A percentile compares a stretch with the other conserved stretches of the same genome.
Conservation (phyloP, 2,329 filamentous ascomycete species). For the Diaporthe sp. region DNA sequence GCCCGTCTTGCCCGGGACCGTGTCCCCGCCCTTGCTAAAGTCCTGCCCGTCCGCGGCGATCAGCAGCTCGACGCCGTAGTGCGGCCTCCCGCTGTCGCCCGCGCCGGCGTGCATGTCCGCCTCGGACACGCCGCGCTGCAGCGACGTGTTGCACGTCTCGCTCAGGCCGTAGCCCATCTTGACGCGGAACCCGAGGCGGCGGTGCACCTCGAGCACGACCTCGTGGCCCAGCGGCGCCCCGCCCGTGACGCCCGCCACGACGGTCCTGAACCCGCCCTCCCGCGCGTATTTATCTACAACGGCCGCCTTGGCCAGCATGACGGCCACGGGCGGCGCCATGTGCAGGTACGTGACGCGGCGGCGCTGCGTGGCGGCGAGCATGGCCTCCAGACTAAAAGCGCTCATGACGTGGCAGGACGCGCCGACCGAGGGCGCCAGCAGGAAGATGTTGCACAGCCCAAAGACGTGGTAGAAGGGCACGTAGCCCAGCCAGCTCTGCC, state of each 20-base stretch:
- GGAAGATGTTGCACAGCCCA: slow-evolving; percentile 69
- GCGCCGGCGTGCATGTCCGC: slow-evolving; percentile 58
- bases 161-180: slow-evolving; percentile 82
- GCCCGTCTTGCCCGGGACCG: slow-evolving; percentile 58
- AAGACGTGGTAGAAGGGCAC: slow-evolving; percentile 80
- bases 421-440: slow-evolving; percentile 65
- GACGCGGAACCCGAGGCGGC: slow-evolving; percentile 65
- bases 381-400: slow-evolving; percentile 75
- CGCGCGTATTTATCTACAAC: slow-evolving; percentile 71
- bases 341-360: slow-evolving; percentile 75
- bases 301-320: slow-evolving; percentile 78
- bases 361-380: slow-evolving; percentile 72
- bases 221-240: slow-evolving; percentile 74
- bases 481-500: slow-evolving; percentile 69
- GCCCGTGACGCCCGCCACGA: slow-evolving; percentile 68
- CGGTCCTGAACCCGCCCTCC: slow-evolving; percentile 61
- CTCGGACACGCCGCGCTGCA: slow-evolving; percentile 69
- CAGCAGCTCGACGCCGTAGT: slow-evolving; percentile 77
- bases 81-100: slow-evolving; percentile 75
- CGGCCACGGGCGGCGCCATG: slow-evolving; percentile 78
- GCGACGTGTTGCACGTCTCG: slow-evolving; percentile 75
- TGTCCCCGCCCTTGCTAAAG: slow-evolving; percentile 47
- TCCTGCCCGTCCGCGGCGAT: slow-evolving; percentile 65
- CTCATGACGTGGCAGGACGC: slow-evolving; percentile 78
- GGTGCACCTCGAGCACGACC: slow-evolving; percentile 70